These are phyloP conservation scores for Auricularia heimuer DNA, from an alignment of 768 basidiomycete genomes.

Conservation along the genomic window DNA sequence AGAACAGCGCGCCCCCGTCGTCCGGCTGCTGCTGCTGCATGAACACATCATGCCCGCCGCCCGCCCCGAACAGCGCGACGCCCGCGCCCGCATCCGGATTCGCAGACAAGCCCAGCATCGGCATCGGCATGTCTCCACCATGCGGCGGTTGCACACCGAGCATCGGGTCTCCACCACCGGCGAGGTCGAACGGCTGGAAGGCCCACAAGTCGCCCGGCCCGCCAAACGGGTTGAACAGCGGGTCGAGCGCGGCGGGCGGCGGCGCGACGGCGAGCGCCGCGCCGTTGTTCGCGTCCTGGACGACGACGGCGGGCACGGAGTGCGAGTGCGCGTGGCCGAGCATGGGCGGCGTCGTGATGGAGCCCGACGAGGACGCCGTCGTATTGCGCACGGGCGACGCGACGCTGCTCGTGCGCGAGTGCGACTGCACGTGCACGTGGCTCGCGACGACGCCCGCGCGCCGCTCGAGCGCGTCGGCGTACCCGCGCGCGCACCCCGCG, in stretches of 20 bases:
- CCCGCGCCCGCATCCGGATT: background rate
- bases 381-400: background rate
- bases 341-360: too few relatives aligned
- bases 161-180: background rate
- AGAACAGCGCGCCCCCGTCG: too few relatives aligned
- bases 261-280: background rate
- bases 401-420: too few relatives aligned
- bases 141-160: background rate
- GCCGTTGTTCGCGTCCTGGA: background rate
- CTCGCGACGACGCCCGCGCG: background rate
- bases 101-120: background rate
- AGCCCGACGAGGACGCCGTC: background rate
- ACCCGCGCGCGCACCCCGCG: background rate
- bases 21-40: too few relatives aligned
- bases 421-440: background rate
- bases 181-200: too few relatives aligned
- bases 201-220: background rate
- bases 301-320: background rate
- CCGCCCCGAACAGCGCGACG: background rate
- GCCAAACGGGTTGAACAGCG: background rate
- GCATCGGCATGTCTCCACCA: background rate
- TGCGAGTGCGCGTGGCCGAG: background rate
- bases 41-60: too few relatives aligned
- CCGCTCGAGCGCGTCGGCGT: background rate
- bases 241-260: background rate